phyloP scores from a whole-genome alignment of 2,329 filamentous ascomycete species.

The Mariannaea elegans region DNA sequence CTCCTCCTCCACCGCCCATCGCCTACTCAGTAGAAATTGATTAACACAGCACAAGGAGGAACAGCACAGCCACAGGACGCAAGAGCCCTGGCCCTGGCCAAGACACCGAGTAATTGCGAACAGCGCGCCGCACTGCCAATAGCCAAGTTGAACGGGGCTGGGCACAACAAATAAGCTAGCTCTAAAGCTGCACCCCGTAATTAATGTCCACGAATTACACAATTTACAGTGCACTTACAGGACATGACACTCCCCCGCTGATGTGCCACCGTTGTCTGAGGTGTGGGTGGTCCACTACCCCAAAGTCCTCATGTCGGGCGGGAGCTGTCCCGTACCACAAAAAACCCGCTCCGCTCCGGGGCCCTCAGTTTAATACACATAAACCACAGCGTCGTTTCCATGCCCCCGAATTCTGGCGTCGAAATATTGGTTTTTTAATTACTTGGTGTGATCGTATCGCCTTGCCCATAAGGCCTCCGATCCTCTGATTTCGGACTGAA shows the following conservation, averaged over 20 bases:
- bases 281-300: background rate
- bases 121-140: no score
- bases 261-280: no score
- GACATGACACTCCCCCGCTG: no score
- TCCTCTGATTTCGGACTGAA: background rate
- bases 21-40: no score
- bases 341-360: background rate
- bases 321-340: background rate
- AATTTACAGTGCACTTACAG: no score
- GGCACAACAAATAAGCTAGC: no score
- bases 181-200: no score
- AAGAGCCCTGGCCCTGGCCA: background rate
- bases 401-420: background rate
- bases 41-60: no score
- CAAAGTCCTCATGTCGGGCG: background rate
- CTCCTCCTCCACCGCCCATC: no score
- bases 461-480: background rate
- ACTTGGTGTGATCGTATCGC: no score
- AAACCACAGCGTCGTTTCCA: background rate
- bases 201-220: no score
- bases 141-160: no score
- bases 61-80: background rate
- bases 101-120: background rate
- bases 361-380: background rate
- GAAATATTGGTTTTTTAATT: background rate